Evolutionary conservation across 1,284 basidiomycete species (phyloP).

Genomic region (Trametes pubescens): DNA sequence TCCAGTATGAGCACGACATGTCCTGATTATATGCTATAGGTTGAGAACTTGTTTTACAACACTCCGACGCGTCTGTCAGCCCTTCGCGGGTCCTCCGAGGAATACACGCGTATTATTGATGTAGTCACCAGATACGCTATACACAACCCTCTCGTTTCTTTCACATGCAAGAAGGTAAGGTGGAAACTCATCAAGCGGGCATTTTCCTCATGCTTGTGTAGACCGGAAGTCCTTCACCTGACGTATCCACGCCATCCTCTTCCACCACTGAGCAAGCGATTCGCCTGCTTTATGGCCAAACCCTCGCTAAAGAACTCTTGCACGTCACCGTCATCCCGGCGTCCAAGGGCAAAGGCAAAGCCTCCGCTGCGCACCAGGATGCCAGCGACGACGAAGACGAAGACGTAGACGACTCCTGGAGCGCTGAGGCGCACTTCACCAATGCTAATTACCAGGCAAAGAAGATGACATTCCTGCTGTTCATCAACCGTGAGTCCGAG

Average conservation of each 20-base stretch:
- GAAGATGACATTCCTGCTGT: constrained; percentile 87
- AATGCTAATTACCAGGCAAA: constrained; percentile 92
- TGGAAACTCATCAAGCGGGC: background rate
- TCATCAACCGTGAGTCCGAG: constrained; percentile 88
- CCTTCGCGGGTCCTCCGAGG: constrained; percentile 87
- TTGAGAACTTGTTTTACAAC: constrained; percentile 97
- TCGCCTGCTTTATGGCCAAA: constrained; percentile 82
- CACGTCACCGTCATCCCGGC: constrained; percentile 56
- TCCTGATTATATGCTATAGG: constrained; percentile 52
- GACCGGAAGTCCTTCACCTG: constrained; percentile 78
- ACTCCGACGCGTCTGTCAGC: constrained; percentile 90
- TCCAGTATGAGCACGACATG: background rate
- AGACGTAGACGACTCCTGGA: constrained; percentile 56
- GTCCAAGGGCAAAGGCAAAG: constrained; percentile 6
- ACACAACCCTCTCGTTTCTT: constrained; percentile 89
- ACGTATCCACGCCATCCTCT: constrained; percentile 83
- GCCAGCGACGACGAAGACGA: constrained; percentile 38
- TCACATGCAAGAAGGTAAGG: constrained; percentile 89
- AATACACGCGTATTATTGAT: constrained; percentile 92
- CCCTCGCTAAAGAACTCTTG: constrained; percentile 85
- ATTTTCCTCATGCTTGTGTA: constrained; percentile 39
- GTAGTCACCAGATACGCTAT: constrained; percentile 96
- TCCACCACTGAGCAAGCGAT: constrained; percentile 81
- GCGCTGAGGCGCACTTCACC: constrained; percentile 81
- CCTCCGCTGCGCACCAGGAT: constrained; percentile 8